Evolutionary conservation across 2,329 filamentous ascomycete species (phyloP).

Genomic region (Annulohypoxylon truncatum): DNA sequence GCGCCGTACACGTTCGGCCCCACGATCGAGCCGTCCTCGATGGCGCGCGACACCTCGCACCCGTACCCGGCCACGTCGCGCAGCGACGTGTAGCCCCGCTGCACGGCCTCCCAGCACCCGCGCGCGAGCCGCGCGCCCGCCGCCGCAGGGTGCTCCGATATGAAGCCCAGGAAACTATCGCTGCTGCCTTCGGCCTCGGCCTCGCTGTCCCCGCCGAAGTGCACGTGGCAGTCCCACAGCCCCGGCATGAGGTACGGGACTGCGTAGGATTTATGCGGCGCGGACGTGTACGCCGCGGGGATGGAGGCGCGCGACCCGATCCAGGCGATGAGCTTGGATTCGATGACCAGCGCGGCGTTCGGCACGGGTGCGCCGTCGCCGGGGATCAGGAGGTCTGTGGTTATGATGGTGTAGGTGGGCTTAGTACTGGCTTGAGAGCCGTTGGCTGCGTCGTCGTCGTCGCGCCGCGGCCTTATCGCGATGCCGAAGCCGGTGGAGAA

Average conservation of each 20-base stretch:
- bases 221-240: constrained; percentile 52
- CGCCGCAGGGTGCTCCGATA: constrained; percentile 49
- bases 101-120: constrained; percentile 54
- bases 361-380: constrained; percentile 52
- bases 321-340: constrained; percentile 54
- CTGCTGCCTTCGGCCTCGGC: constrained; percentile 32
- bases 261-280: constrained; percentile 44
- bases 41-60: constrained; percentile 49
- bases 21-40: constrained; percentile 50
- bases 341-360: constrained; percentile 52
- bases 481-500: constrained; percentile 50
- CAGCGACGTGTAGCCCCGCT: constrained; percentile 54
- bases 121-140: constrained; percentile 50
- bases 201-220: constrained; percentile 47
- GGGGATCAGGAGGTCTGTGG: constrained; percentile 52
- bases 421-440: constrained; percentile 41
- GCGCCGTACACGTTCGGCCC: constrained; percentile 51
- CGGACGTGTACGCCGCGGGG: constrained; percentile 47
- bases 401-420: constrained; percentile 51
- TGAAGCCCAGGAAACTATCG: constrained; percentile 34
- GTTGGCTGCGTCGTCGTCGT: constrained; percentile 27
- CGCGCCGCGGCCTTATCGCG: constrained; percentile 39
- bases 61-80: constrained; percentile 52
- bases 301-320: constrained; percentile 49
- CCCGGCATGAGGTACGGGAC: constrained; percentile 51